Evolutionary conservation across 192 early-diverging fungal genomes (phyloP).

Genomic region (Umbelopsis sp.): DNA sequence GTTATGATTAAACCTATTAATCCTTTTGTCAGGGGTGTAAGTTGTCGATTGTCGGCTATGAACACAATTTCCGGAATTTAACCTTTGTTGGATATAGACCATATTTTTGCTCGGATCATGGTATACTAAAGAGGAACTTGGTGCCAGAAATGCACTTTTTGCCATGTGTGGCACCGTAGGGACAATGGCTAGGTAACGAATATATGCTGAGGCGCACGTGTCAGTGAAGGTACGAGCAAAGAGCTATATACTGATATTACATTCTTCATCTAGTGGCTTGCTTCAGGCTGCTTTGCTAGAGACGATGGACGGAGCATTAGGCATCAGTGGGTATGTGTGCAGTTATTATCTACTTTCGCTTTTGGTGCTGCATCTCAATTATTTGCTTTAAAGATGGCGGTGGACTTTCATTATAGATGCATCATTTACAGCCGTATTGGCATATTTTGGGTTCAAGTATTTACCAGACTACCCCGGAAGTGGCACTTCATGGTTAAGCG

Average conservation of each 20-base stretch:
- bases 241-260: no score
- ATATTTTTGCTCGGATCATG: conserved; percentile 41
- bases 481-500: conserved; percentile 34
- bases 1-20: not conserved
- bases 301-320: conserved; percentile 34
- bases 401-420: conserved; percentile 47
- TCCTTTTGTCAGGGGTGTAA: not conserved
- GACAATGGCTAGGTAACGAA: conserved; percentile 1
- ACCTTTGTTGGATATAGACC: conserved; percentile 28
- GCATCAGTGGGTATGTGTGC: conserved; percentile 37
- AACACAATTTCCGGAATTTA: not conserved
- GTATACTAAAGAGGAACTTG: conserved; percentile 43
- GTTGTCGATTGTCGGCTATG: not conserved
- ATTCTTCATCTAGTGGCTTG: conserved; percentile 28
- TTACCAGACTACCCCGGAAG: conserved; percentile 42
- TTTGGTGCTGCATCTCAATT: not conserved
- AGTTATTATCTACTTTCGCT: not conserved
- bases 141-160: conserved; percentile 35
- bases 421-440: conserved; percentile 27
- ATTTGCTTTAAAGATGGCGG: conserved; percentile 30
- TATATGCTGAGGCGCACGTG: not conserved
- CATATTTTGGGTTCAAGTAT: conserved; percentile 30
- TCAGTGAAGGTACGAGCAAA: no score
- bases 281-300: conserved; percentile 35
- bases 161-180: conserved; percentile 38